A percentile compares a stretch with the other conserved stretches of the same genome.
phyloP scores from a whole-genome alignment of 768 basidiomycete species.

The Tephrocybe rancida region DNA sequence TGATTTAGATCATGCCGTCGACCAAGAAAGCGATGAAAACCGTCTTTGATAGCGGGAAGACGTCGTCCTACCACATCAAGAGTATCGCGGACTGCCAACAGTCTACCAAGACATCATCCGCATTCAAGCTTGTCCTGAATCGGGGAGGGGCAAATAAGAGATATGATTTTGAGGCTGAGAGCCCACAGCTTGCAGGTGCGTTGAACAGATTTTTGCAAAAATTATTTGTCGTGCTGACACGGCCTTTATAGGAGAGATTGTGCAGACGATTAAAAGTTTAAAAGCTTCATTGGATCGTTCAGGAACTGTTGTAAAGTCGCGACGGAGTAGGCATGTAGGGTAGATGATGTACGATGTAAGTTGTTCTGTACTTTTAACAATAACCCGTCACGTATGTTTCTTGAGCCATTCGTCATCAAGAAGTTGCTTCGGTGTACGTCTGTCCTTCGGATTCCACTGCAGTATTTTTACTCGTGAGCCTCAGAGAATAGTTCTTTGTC shows the following conservation, averaged over 20 bases:
- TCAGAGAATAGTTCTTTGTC: no score
- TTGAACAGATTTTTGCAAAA: slow-evolving; percentile 6
- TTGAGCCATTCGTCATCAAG: not conserved
- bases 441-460: no score
- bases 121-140: slow-evolving; percentile 89
- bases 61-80: slow-evolving; percentile 90
- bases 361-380: not conserved
- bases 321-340: slow-evolving; percentile 64
- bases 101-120: slow-evolving; percentile 73
- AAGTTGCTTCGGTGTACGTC: no score
- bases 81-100: slow-evolving; percentile 85
- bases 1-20: slow-evolving; percentile 81
- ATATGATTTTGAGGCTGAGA: slow-evolving; percentile 98
- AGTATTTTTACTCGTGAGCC: no score
- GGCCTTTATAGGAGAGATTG: slow-evolving; percentile 63
- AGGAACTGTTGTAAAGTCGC: slow-evolving; percentile 60
- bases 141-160: slow-evolving; percentile 79
- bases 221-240: slow-evolving; percentile 3
- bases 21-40: slow-evolving; percentile 69
- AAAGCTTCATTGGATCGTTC: slow-evolving; percentile 67
- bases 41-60: slow-evolving; percentile 89
- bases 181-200: slow-evolving; percentile 75
- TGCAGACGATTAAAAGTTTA: slow-evolving; percentile 67
- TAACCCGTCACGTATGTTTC: not conserved
- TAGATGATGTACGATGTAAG: slow-evolving; percentile 6